Percentiles rank a stretch among this genome's conserved stretches.
These are phyloP conservation scores for Pichia eremophila DNA, from an alignment of 805 yeast species.

Conservation along the genomic window DNA sequence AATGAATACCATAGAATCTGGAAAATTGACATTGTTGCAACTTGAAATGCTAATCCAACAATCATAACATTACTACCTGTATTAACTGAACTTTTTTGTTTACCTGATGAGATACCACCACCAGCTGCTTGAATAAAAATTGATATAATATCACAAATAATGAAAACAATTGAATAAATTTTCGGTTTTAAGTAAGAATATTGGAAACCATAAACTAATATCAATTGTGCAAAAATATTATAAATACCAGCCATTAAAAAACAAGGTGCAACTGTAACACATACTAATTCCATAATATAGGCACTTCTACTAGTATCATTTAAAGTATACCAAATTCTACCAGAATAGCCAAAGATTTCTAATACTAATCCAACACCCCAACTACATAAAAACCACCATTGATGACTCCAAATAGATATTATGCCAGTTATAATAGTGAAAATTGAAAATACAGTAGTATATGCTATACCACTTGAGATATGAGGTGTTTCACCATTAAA, in stretches of 20 bases:
- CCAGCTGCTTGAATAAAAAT: constrained; percentile 59
- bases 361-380: constrained; percentile 46
- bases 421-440: constrained; percentile 32
- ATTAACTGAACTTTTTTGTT: constrained; percentile 11
- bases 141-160: constrained; percentile 51
- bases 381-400: constrained; percentile 56
- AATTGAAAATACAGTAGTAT: constrained; percentile 44
- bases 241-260: constrained; percentile 74
- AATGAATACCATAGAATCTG: constrained; percentile 38
- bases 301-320: constrained; percentile 23
- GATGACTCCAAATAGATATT: constrained; percentile 35
- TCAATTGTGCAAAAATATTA: constrained; percentile 51
- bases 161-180: constrained; percentile 49
- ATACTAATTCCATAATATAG: constrained; percentile 50
- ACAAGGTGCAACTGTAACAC: constrained; percentile 66
- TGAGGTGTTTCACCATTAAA: constrained; percentile 29
- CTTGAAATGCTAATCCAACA: constrained; percentile 70
- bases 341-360: constrained; percentile 58
- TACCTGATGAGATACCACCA: constrained; percentile 55
- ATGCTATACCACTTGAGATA: constrained; percentile 47
- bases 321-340: constrained; percentile 37
- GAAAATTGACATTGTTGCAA: constrained; percentile 53
- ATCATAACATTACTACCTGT: constrained; percentile 42
- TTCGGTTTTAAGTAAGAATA: constrained; percentile 42
- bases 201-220: constrained; percentile 45